Evolutionary conservation across 495 filamentous ascomycete species (phyloP).

Genomic region (Halenospora varia): DNA sequence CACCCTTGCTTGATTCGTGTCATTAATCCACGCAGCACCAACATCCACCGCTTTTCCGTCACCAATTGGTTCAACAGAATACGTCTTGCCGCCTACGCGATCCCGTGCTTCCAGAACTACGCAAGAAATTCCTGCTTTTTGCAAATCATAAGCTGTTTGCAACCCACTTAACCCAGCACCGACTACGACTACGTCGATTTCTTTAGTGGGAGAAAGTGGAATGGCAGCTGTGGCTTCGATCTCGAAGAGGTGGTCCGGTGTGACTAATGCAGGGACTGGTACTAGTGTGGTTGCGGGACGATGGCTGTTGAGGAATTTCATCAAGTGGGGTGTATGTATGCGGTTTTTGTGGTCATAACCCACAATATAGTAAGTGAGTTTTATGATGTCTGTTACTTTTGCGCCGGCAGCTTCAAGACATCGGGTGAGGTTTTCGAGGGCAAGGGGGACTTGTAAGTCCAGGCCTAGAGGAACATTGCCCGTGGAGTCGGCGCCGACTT

Average conservation of each 20-base stretch:
- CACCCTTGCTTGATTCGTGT: conserved; percentile 40
- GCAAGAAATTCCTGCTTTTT: conserved; percentile 36
- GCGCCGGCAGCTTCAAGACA: conserved; percentile 5
- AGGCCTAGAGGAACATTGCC: conserved; percentile 26
- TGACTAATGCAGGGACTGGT: conserved; percentile 30
- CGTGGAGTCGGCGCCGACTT: conserved; percentile 22
- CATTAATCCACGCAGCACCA: conserved; percentile 51
- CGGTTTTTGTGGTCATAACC: conserved; percentile 27
- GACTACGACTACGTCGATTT: conserved; percentile 41
- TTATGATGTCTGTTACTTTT: conserved; percentile 25
- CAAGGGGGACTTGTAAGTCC: conserved; percentile 30
- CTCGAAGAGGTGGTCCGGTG: conserved; percentile 31
- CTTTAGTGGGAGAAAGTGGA: neutral
- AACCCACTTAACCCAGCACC: conserved; percentile 49
- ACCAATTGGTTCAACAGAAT: conserved; percentile 18
- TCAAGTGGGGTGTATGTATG: conserved; percentile 23
- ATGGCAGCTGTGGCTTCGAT: conserved; percentile 33
- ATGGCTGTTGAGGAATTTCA: conserved; percentile 28
- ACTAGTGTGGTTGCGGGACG: conserved; percentile 31
- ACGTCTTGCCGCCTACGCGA: conserved; percentile 48
- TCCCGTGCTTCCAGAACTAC: conserved; percentile 45
- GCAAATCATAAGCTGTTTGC: conserved; percentile 36
- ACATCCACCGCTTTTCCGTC: conserved; percentile 36
- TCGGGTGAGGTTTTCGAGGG: conserved; percentile 27
- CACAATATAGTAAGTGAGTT: conserved; percentile 34